Conservation (phyloP, 2,329 filamentous ascomycete species). For the Xylaria sp. region DNA sequence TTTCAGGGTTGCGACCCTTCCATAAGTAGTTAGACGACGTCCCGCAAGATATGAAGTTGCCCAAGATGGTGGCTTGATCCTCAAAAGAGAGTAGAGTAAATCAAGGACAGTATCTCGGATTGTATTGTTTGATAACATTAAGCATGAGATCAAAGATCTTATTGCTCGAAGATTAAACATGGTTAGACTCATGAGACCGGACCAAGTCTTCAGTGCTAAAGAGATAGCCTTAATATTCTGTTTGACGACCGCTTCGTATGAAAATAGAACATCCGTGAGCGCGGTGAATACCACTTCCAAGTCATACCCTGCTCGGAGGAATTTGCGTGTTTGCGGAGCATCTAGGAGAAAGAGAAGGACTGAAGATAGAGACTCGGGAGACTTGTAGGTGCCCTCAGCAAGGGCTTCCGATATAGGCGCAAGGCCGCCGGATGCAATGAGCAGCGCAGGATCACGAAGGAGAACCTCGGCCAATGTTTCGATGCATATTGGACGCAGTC, state of each 20-base stretch:
- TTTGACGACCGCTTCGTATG: conserved; percentile 74
- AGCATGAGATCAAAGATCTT: conserved; percentile 76
- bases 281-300: conserved; percentile 89
- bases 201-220: conserved; percentile 92
- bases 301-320: conserved; percentile 88
- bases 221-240: conserved; percentile 93
- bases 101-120: conserved; percentile 85
- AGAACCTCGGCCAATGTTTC: conserved; percentile 94
- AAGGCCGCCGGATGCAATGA: conserved; percentile 86
- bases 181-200: conserved; percentile 86
- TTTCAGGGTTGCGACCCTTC: conserved; percentile 88
- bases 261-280: conserved; percentile 83
- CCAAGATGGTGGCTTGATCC: conserved; percentile 95
- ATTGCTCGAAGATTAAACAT: conserved; percentile 90
- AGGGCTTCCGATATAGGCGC: conserved; percentile 90
- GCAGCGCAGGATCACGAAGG: conserved; percentile 82
- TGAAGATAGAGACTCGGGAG: conserved; percentile 86
- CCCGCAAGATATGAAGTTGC: conserved; percentile 95
- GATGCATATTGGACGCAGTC: conserved; percentile 88
- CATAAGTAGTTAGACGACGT: conserved; percentile 92
- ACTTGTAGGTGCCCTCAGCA: conserved; percentile 89
- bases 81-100: conserved; percentile 79
- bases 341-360: conserved; percentile 94
- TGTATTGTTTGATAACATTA: conserved; percentile 66
- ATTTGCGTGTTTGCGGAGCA: conserved; percentile 80